Evolutionary conservation across 257 asterid genomes (phyloP).

Genomic region (Datura wrightii): DNA sequence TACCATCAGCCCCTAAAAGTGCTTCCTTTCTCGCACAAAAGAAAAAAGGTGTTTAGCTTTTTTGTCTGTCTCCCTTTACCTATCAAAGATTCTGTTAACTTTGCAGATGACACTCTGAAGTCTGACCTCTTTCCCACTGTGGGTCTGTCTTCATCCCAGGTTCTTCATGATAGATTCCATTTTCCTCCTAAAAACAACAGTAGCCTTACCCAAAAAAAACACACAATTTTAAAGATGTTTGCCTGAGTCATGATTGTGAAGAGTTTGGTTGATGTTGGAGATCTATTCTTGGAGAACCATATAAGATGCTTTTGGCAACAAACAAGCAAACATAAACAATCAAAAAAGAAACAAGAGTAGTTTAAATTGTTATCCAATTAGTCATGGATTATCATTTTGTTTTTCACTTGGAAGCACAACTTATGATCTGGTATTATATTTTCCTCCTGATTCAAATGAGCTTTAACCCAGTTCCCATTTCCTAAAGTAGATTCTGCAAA

Average conservation of each 20-base stretch:
- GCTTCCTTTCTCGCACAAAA: background rate
- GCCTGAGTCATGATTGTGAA: background rate
- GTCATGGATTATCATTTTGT: background rate
- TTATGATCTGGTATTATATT: background rate
- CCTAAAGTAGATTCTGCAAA: background rate
- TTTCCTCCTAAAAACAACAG: background rate
- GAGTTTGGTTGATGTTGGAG: constrained; percentile 18
- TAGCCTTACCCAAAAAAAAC: background rate
- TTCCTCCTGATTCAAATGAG: background rate
- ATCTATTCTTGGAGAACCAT: background rate
- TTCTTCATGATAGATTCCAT: background rate
- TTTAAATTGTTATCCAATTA: background rate
- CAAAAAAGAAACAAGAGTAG: background rate
- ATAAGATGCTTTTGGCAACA: background rate
- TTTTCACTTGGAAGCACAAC: background rate
- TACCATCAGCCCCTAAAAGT: background rate
- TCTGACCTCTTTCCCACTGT: background rate
- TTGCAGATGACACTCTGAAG: background rate
- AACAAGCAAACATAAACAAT: background rate
- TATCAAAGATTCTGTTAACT: background rate
- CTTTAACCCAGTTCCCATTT: background rate
- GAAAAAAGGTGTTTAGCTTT: background rate
- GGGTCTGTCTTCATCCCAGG: background rate
- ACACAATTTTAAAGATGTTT: background rate
- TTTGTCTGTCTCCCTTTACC: background rate